Evolutionary conservation across 805 yeast genomes (phyloP), one percentile per base, ranked within the genome.

Genomic region (Monosporozyma yasuniensis): DNA sequence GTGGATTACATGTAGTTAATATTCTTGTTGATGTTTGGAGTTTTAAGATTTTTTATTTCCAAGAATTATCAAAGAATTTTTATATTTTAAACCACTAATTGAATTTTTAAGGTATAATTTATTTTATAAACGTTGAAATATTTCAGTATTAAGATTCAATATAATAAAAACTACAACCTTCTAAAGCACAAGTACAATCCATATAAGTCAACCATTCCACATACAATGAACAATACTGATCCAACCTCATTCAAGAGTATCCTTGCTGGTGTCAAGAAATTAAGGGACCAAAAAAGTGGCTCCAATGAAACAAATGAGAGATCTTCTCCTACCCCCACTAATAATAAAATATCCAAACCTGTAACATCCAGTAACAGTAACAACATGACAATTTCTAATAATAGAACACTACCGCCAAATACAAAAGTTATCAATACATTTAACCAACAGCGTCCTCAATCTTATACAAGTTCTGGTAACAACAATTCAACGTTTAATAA

Each of bases 221-320:
- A 35, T 6, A 10, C 28, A 14, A 63, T 60, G 68, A 63, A 64
- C 44, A 61, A 57, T 42, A 63, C 71, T 12, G 80, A 80, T 58
- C 71, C 84, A 1, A 74, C 84, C 2, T 83, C 89, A 0, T 84
- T 83, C 63, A 79, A 83, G 47, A 80, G 86, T 59, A 81, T 84
- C 38, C 63, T 83, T 42, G 87, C 83, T 4, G 85, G 84, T n/a
- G 87, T 83, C 2, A 72, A 78, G 61, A 74, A 75, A 49, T 73
- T 82, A 65, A 64, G 86, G 51, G 78, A 80, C 52, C 64, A 72
- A 50, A 55, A 65, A 39, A 57, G 62, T 32, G 41, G 39, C 8
- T 37, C 44, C 16, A 21, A 42, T 32, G 44, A 47, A 22, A 30
- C 37, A 18, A 50, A 25, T 38, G 51, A 45, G 35, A 37, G 38